Base-by-base conservation (phyloP, 208 protist species). In the Angomonas desouzai region DNA sequence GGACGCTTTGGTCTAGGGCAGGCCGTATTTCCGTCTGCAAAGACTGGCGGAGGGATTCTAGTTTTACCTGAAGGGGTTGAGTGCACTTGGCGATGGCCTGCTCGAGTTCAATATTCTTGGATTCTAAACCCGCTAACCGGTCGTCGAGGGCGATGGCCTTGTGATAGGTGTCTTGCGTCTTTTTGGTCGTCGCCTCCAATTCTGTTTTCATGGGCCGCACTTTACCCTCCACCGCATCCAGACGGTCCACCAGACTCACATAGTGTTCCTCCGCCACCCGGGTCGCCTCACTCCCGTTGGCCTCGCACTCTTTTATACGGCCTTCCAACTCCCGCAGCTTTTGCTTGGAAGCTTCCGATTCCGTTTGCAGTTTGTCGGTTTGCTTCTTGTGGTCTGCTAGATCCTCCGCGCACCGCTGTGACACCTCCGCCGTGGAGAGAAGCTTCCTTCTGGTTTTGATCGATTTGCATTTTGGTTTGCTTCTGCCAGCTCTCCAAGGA, bases 191-290 rank as follows among this genome's bases (percentile, higher is more conserved):
- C 45, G 64, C 57, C 9, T 71, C 33, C 18, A 62, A 51, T 18
- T 64, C 47, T 3, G 1, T 55, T 6, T 71, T 49, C 10, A 53
- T 36, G 3, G 55, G 30, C 32, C 30, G 23, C 27, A 33, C 27
- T 27, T 66, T 60, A 3, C 36, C 1, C 56, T 77, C 68, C 16
- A 81, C 25, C 45, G 40, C 38, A 3, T 49, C 30, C 6, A 77
- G 6, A 10, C 63, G 36, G 34, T 23, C 48, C 18, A 45, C 1
- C 28, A 45, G 29, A 3, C 18, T 29, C 11, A n/a, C 11, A 3
- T 60, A 13, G 7, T 30, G 28, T 6, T 22, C 20, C 9, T 30
- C 30, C 23, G 30, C 4, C 29, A 29, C 25, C 29, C 11, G 1
- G 2, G 18, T 1, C 9, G 55, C 30, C 55, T 60, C 55, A 20